Evolutionary conservation across 192 early-diverging fungal genomes (phyloP), one percentile per base, ranked within the genome.

Genomic region (Entomortierella chlamydospora): DNA sequence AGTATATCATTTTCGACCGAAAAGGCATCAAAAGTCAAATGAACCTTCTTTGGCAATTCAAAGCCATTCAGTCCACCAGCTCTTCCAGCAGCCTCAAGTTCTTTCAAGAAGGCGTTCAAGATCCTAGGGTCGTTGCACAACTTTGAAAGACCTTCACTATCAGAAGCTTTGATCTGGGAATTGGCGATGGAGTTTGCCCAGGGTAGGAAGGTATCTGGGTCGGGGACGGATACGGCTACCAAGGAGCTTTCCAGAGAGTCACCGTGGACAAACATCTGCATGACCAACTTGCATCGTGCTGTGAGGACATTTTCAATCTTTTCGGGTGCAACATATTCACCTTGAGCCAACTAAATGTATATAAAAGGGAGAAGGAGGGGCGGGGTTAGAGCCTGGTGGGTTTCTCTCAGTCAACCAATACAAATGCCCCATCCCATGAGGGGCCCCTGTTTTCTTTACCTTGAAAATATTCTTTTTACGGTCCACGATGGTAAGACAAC

Each of bases 251-350:
- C 68, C 6, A 87, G 52, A 2, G 74, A 76, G 55, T 90, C 85
- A n/a, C 89, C 88, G 42, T 89, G 79, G 1, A 90, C 84, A 68
- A 74, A 88, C 9, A 84, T 63, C 50, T 89, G 85, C 31, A 73
- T 15, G n/a, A 89, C 39, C 15, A 84, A 41, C 18, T 60, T 58
- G 60, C 72, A 70, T 0, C 65, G 57, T 0, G 64, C 49, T 22
- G 52, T 30, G 8, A 74, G 50, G 9, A 34, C 13, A 45, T 67
- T 67, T 42, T 74, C 72, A 23, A 74, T 61, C 34, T 95, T 95
- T 68, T 98, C 96, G 20, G 96, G 94, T 0, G 95, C 93, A 72
- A 98, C 86, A 70, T 95, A 97, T 82, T 95, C 93, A 53, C 94
- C 95, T 79, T 94, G 91, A 12, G 62, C 57, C 8, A 77, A 37